Evolutionary conservation across 768 basidiomycete species (phyloP).

Genomic region (Pulveroboletus sp.): DNA sequence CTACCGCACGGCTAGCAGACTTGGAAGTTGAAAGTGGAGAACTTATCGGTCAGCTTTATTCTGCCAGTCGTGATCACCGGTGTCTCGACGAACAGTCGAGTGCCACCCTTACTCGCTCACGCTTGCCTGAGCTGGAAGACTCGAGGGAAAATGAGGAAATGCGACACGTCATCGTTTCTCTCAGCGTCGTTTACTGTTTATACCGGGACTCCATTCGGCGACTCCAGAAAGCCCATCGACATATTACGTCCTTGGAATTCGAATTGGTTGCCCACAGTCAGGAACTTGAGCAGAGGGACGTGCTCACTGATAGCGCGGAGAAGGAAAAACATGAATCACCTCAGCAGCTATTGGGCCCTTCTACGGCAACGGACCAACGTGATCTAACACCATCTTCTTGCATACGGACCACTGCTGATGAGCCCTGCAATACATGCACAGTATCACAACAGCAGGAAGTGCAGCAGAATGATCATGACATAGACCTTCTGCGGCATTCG

Average conservation of each 20-base stretch:
- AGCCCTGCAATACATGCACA: background rate
- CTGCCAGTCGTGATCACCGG: slow-evolving; percentile 8
- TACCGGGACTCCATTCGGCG: slow-evolving; percentile 14
- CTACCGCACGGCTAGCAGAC: slow-evolving; percentile 12
- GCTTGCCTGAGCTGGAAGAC: slow-evolving; percentile 9
- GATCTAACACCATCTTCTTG: background rate
- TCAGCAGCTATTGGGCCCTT: slow-evolving; percentile 7
- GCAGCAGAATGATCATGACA: slow-evolving; percentile 13
- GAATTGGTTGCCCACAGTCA: slow-evolving; percentile 11
- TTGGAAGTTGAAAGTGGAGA: slow-evolving; percentile 15
- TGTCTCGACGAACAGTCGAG: slow-evolving; percentile 10
- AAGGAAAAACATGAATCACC: slow-evolving; percentile 10
- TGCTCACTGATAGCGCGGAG: slow-evolving; percentile 2
- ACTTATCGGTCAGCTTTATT: slow-evolving; percentile 12
- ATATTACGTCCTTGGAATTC: slow-evolving; percentile 14
- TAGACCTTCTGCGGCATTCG: slow-evolving; percentile 36
- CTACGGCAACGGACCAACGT: background rate
- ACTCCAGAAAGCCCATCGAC: slow-evolving; percentile 8
- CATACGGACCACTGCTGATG: slow-evolving; percentile 1
- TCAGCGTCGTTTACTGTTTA: slow-evolving; percentile 19
- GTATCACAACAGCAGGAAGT: background rate
- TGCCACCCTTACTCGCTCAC: slow-evolving; percentile 2
- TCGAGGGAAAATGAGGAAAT: slow-evolving; percentile 4
- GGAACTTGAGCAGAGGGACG: slow-evolving; percentile 12
- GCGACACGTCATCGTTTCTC: slow-evolving; percentile 19